Evolutionary conservation across 352 stramenopile genomes (phyloP), one percentile per base, ranked within the genome.

Genomic region (Pythium guiyangense): DNA sequence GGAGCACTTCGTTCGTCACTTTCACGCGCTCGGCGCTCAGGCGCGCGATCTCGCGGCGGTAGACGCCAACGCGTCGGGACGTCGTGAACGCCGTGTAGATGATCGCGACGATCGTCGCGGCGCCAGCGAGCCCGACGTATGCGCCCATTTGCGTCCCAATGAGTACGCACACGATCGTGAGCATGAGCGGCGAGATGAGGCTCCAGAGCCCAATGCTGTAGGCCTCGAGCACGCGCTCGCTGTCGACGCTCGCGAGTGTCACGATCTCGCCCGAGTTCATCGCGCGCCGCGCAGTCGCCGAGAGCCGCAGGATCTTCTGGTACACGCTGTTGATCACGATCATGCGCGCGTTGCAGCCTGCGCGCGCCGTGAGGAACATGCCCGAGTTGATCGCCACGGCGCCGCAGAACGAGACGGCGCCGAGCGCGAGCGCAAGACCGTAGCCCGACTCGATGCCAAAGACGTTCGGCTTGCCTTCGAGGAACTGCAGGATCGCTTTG

Each of bases 1-100:
- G n/a, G n/a, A n/a, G n/a, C n/a, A n/a, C n/a, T n/a, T n/a, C n/a
- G n/a, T n/a, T n/a, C n/a, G n/a, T 90, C 52, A 96, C 78, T 62
- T 96, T 95, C 14, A 97, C 75, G 2, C 92, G 74, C 15, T 81
- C 67, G 2, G 67, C 72, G 48, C 67, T 74, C n/a, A 78, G 55
- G 4, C 52, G 58, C 0, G 69, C 70, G 42, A 81, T 78, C 20
- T 60, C 57, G 6, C 62, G 67, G 14, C 69, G 57, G 45, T 78
- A 78, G 4, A 52, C 46, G 4, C 72, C 72, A 27, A 81, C 71
- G 12, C 62, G 56, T 12, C 61, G 63, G 0, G 72, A 77, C 6
- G 71, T 77, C 14, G 52, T 61, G 20, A 71, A 64, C 17, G 67
- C 69, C 8, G 66, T 51, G 15, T 62, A 73, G 49, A 73, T 58